These are phyloP conservation scores for Withania somnifera DNA, from an alignment of 305 asterid species.

Conservation along the genomic window DNA sequence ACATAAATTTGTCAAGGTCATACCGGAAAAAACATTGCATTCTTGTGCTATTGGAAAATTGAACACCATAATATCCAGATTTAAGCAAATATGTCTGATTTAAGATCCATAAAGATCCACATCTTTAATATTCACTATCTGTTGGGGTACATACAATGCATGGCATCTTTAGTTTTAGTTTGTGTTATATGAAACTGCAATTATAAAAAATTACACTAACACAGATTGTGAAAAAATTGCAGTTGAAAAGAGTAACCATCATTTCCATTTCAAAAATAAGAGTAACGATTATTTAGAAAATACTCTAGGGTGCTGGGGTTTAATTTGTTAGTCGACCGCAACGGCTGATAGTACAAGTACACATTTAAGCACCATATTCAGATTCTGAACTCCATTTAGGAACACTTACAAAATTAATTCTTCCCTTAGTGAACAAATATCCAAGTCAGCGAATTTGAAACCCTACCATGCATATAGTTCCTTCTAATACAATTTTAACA, in stretches of 20 bases:
- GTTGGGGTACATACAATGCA: not conserved
- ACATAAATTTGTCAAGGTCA: not conserved
- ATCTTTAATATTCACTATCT: not conserved
- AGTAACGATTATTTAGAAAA: not conserved
- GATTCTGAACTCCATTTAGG: not conserved
- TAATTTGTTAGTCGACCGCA: no score
- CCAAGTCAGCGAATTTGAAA: no score
- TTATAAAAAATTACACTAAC: not conserved
- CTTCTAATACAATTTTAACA: no score
- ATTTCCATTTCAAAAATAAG: not conserved
- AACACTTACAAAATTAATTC: not conserved
- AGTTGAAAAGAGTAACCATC: not conserved
- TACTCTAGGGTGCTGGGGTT: no score
- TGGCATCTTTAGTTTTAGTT: not conserved
- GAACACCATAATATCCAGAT: not conserved
- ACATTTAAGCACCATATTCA: not conserved
- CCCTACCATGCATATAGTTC: no score
- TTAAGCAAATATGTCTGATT: not conserved
- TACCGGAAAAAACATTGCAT: not conserved
- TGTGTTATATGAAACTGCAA: not conserved
- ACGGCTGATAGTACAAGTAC: not conserved
- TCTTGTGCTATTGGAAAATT: not conserved
- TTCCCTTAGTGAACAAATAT: not conserved
- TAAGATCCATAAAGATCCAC: not conserved
- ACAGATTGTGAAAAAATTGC: no score